A percentile compares a stretch with the other conserved stretches of the same genome.
Conservation (phyloP, 768 basidiomycete genomes). For the Termitomyces eurrhizus region DNA sequence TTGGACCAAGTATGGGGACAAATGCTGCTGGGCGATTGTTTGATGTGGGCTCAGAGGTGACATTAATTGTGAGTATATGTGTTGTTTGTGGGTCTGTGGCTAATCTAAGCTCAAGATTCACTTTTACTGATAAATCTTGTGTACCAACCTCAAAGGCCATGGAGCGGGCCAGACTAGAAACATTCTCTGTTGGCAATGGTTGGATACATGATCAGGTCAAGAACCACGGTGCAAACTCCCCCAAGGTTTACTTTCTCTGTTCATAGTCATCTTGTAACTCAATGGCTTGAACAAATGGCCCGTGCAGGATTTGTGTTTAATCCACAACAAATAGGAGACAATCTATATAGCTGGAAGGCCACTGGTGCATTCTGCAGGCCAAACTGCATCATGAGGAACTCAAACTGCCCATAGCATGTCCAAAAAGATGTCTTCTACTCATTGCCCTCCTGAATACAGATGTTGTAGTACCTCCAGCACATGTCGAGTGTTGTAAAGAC, state of each 20-base stretch:
- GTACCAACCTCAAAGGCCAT: slow-evolving; percentile 64
- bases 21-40: slow-evolving; percentile 78
- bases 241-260: slow-evolving; percentile 43
- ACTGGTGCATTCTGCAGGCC: no score
- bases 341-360: slow-evolving; percentile 37
- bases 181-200: slow-evolving; percentile 48
- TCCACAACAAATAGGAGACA: slow-evolving; percentile 64
- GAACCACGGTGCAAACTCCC: slow-evolving; percentile 65
- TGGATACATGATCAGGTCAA: slow-evolving; percentile 69
- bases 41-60: slow-evolving; percentile 67
- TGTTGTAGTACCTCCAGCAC: no score
- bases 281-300: slow-evolving; percentile 61
- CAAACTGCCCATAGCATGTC: no score
- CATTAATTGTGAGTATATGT: slow-evolving; percentile 42
- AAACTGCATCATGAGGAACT: no score
- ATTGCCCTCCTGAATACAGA: no score
- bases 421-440: no score
- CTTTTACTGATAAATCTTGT: slow-evolving; percentile 54
- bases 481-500: no score
- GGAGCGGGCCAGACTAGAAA: slow-evolving; percentile 71
- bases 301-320: slow-evolving; percentile 85
- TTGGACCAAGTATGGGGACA: slow-evolving; percentile 56
- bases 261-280: background rate
- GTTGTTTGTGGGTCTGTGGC: background rate
- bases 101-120: slow-evolving; percentile 41